Evolutionary conservation across 116 monocot genomes (phyloP), one percentile per base, ranked within the genome.

Genomic region (Zostera marina): DNA sequence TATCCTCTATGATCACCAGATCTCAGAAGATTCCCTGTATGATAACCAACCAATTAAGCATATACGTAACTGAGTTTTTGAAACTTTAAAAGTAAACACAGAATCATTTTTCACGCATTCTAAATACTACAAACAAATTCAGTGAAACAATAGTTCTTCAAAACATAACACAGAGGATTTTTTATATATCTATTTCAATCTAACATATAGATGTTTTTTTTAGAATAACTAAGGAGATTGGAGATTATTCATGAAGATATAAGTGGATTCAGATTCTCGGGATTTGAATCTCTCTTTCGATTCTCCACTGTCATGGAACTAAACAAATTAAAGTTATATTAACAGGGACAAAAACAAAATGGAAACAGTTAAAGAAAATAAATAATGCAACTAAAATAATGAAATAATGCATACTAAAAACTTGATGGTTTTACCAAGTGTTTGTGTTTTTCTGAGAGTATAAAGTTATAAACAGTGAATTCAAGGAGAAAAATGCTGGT

Each of bases 1-100:
- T 72, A 98, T 46, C 96, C 85, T 55, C 96, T 85, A 3, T 80
- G 42, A 75, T 96, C 96, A 17, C 96, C 96, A 25, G 96, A 98
- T 21, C 96, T 72, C 12, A 98, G 74, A 64, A 98, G 83, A 75
- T 98, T 89, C n/a, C 98, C 98, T 96, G 68, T 55, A 44, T 52
- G n/a, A 14, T 5, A 26, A 32, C 32, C n/a, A 58, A 21, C 3
- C 53, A 58, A 41, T 41, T 38, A 55, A 24, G 54, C n/a, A 23
- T 13, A 55, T 5, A 22, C 13, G 22, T 10, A 24, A 32, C 14
- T 12, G 22, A 13, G 14, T 55, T 24, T 4, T 22, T 14, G 22
- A 21, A 32, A 49, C 51, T 44, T 44, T 8, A 9, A 4, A 12
- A 47, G 49, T 19, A 17, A 48, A 48, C 17, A 48, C n/a, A 19